Base-by-base conservation (phyloP, 2,329 filamentous ascomycete species). In the Venturiaceae sp. region DNA sequence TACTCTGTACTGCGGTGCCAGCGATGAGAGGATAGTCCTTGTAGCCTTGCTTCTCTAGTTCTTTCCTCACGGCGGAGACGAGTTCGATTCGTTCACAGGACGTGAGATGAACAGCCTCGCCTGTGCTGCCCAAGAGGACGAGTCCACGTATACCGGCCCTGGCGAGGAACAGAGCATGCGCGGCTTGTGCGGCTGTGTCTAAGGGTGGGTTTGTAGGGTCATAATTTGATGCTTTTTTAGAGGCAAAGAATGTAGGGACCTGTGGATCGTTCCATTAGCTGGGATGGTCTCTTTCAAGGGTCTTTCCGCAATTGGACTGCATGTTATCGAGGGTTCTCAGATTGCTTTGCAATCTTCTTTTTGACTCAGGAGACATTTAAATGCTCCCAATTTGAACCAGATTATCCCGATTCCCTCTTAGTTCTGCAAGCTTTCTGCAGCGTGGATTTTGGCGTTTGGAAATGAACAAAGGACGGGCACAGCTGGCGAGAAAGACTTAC, bases 231-330 rank as follows among this genome's bases (percentile, higher is more conserved):
- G 74, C 66, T 53, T 67, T 65, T 41, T 73, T 70, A 66, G 74
- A 64, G 70, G 82, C 77, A 74, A 85, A 86, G 75, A 87, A 86
- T 54, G 84, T 86, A 5, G 83, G 83, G 46, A 84, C 77, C 57
- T 47, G 58, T 4, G 19, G 7, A 32, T 9, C 34, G 19, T 26
- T n/a, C 11, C 2, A 28, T 50, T 30, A 50, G 44, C 41, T 14
- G 19, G 7, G 9, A 14, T 26, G 1, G 7, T 46, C 28, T 7
- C 41, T 28, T 28, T 6, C 1, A 26, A 13, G 14, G 21, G 2
- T 30, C 26, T 30, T n/a, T 30, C 19, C 9, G 14, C 13, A 50
- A 23, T 6, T 4, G 5, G 1, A 2, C 19, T n/a, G 44, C 23
- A 30, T 5, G 7, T 21, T 4, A 16, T 28, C 2, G 41, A 47